Conservation (phyloP, 345 rosid species). For the Linum lewisii region DNA sequence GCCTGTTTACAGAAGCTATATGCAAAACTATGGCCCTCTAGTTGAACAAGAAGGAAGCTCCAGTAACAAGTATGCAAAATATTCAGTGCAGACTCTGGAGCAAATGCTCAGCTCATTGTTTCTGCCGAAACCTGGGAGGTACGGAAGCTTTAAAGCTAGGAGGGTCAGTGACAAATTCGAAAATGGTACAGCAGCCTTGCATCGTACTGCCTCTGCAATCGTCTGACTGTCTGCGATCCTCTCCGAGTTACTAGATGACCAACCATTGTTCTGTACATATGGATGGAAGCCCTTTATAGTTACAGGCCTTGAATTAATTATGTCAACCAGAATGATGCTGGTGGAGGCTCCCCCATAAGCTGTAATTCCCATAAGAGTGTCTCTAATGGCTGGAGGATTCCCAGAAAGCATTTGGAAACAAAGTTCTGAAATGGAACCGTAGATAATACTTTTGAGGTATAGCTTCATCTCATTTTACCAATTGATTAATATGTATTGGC, state of each 20-base stretch:
- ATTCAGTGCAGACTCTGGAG: conserved; percentile 78
- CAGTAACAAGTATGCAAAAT: conserved; percentile 66
- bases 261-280: too few species aligned
- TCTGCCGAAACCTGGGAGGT: conserved; percentile 68
- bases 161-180: conserved; percentile 42
- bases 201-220: conserved; percentile 23
- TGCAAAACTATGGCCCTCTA: conserved; percentile 96
- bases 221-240: neutral
- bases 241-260: too few species aligned
- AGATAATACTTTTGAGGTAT: neutral
- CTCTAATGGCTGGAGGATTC: neutral
- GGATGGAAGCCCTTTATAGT: neutral
- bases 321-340: neutral
- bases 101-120: conserved; percentile 69
- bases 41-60: conserved; percentile 75
- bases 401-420: too few species aligned
- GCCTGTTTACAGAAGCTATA: conserved; percentile 91
- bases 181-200: conserved; percentile 43
- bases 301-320: too few species aligned
- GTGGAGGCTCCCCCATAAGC: neutral
- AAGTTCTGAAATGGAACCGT: neutral
- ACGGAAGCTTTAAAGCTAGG: conserved; percentile 78
- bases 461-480: neutral
- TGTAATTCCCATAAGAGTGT: neutral
- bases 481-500: neutral